Percentiles rank a stretch among this genome's conserved stretches.
Conservation (phyloP, 163 green algal species). For the Trebouxia gelatinosa region DNA sequence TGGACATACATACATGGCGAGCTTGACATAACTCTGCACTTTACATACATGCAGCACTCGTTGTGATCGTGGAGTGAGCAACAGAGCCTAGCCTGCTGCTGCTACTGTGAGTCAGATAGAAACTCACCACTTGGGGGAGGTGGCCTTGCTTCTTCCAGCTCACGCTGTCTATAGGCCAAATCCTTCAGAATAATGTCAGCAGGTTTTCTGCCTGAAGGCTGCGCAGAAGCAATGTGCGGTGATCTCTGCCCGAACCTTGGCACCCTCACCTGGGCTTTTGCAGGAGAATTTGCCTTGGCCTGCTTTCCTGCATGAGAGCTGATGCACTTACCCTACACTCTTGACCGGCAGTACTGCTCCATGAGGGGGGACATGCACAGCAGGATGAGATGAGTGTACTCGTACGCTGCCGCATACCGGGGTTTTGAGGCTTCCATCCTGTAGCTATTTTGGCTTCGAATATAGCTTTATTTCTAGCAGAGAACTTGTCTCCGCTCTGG, state of each 20-base stretch:
- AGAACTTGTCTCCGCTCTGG: conserved; percentile 1
- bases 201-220: background rate
- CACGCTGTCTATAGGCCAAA: background rate
- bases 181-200: conserved; percentile 12
- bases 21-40: too few relatives aligned
- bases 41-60: too few relatives aligned
- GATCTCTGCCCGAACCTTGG: background rate
- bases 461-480: background rate
- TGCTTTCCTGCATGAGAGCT: conserved; percentile 2
- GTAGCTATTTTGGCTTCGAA: conserved; percentile 12
- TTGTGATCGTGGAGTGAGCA: too few relatives aligned
- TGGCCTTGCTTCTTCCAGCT: too few relatives aligned
- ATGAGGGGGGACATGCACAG: background rate
- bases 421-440: background rate
- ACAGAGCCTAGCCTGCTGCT: too few relatives aligned
- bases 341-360: background rate
- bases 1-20: too few relatives aligned
- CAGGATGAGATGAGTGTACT: background rate
- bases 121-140: too few relatives aligned
- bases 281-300: background rate
- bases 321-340: background rate
- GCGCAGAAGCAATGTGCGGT: background rate
- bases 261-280: background rate
- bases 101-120: too few relatives aligned
- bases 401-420: background rate